phyloP scores from a whole-genome alignment of 352 stramenopile genomes.

The Phytophthora melonis region DNA sequence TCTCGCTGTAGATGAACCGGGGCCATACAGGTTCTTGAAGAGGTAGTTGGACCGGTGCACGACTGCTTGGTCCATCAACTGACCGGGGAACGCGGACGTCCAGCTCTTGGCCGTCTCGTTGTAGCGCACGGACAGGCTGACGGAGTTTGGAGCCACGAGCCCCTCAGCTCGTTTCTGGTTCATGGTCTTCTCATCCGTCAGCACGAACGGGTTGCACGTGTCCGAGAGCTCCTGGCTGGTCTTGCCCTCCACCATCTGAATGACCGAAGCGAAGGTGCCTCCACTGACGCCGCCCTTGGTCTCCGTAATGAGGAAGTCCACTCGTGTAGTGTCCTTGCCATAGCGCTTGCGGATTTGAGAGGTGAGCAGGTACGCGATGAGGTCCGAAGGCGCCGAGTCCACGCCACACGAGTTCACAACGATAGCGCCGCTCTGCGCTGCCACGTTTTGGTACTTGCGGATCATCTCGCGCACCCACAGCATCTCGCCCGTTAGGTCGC shows the following conservation, averaged over 20 bases:
- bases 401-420: conserved; percentile 88
- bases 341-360: conserved; percentile 1
- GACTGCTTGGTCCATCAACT: conserved; percentile 73
- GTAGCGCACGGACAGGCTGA: conserved; percentile 38
- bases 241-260: conserved; percentile 26
- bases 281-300: conserved; percentile 47
- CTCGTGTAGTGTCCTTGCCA: conserved; percentile 33
- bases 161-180: conserved; percentile 24
- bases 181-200: conserved; percentile 38
- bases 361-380: conserved; percentile 68
- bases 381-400: conserved; percentile 85
- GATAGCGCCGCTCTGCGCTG: conserved; percentile 67
- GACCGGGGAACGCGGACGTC: conserved; percentile 69
- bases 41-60: conserved; percentile 74
- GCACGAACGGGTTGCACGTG: conserved; percentile 46
- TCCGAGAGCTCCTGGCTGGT: conserved; percentile 22
- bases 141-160: conserved; percentile 24
- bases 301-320: conserved; percentile 50
- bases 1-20: conserved; percentile 62
- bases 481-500: conserved; percentile 91
- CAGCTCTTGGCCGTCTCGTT: conserved; percentile 65
- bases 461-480: conserved; percentile 82
- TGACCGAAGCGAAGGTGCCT: conserved; percentile 54
- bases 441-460: conserved; percentile 54
- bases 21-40: conserved; percentile 59